These are phyloP conservation scores for Raphanus sativus DNA, from an alignment of 345 rosid genomes.

Conservation along the genomic window DNA sequence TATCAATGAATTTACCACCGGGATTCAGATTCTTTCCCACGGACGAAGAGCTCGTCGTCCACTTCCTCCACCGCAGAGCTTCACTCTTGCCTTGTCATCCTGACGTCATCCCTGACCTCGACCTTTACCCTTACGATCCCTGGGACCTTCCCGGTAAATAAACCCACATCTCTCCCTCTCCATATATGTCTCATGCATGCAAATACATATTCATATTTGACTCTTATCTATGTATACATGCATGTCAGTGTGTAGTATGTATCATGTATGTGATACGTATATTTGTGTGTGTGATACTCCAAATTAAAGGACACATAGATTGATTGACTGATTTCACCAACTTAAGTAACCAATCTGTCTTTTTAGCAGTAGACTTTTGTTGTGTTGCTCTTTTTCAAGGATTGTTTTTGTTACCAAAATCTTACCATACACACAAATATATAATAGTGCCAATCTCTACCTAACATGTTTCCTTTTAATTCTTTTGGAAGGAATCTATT, in stretches of 20 bases:
- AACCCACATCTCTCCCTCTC: not conserved
- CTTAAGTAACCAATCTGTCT: slow-evolving; percentile 33
- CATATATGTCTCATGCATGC: slow-evolving; percentile 1
- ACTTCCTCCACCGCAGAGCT: slow-evolving; percentile 90
- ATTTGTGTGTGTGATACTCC: not conserved
- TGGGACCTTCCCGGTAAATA: slow-evolving; percentile 87
- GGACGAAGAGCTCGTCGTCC: slow-evolving; percentile 92
- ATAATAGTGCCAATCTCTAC: slow-evolving; percentile 22
- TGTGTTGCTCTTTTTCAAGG: slow-evolving; percentile 36
- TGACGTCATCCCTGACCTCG: slow-evolving; percentile 93
- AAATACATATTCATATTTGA: not conserved
- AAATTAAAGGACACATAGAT: slow-evolving; percentile 28
- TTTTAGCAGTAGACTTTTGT: slow-evolving; percentile 19
- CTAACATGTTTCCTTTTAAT: slow-evolving; percentile 24
- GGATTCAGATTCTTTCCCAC: slow-evolving; percentile 87
- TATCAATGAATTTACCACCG: slow-evolving; percentile 68
- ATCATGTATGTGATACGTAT: not conserved
- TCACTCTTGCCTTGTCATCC: slow-evolving; percentile 87
- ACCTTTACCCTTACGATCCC: slow-evolving; percentile 81
- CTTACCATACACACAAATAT: slow-evolving; percentile 28
- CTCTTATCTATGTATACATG: not conserved
- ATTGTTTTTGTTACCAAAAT: slow-evolving; percentile 35
- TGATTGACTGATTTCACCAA: slow-evolving; percentile 39
- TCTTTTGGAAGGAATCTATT: slow-evolving; percentile 31
- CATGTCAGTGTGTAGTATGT: not conserved